phyloP scores from a whole-genome alignment of 495 filamentous ascomycete genomes.

The Hypoxylon trugodes region DNA sequence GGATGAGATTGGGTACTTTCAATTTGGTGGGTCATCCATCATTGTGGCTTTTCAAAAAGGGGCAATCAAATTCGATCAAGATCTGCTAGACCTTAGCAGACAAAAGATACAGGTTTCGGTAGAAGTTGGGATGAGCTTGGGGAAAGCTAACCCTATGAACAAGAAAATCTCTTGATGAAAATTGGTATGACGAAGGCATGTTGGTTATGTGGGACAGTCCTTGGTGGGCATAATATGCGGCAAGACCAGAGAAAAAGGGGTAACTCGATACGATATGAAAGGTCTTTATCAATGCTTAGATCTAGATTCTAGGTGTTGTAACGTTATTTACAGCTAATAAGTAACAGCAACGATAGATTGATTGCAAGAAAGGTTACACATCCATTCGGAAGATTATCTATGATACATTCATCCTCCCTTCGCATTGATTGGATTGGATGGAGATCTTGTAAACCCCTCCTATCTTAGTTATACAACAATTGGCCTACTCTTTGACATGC shows the following conservation, averaged over 20 bases:
- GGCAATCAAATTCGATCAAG: constrained; percentile 36
- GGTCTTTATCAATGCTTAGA: too few species aligned
- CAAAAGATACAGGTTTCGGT: constrained; percentile 46
- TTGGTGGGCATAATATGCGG: background rate
- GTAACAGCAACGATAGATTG: too few species aligned
- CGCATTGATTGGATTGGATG: background rate
- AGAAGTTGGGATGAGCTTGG: constrained; percentile 20
- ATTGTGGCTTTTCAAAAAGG: constrained; percentile 63
- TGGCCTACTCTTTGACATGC: constrained; percentile 7
- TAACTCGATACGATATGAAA: too few species aligned
- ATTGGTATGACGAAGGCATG: background rate
- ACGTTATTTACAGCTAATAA: too few species aligned
- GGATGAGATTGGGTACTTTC: constrained; percentile 72
- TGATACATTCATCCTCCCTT: background rate
- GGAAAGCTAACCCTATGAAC: constrained; percentile 3
- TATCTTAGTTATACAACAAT: too few species aligned
- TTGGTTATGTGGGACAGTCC: too few species aligned
- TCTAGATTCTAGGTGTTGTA: too few species aligned
- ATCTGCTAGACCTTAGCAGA: constrained; percentile 57
- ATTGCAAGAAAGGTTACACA: background rate
- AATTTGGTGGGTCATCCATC: constrained; percentile 71
- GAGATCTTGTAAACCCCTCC: background rate
- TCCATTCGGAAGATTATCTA: background rate
- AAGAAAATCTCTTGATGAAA: constrained; percentile 3
- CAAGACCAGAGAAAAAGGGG: too few species aligned